These are phyloP conservation scores for Pseudopediastrum boryanum DNA, from an alignment of 139 green algal genomes.

Conservation along the genomic window DNA sequence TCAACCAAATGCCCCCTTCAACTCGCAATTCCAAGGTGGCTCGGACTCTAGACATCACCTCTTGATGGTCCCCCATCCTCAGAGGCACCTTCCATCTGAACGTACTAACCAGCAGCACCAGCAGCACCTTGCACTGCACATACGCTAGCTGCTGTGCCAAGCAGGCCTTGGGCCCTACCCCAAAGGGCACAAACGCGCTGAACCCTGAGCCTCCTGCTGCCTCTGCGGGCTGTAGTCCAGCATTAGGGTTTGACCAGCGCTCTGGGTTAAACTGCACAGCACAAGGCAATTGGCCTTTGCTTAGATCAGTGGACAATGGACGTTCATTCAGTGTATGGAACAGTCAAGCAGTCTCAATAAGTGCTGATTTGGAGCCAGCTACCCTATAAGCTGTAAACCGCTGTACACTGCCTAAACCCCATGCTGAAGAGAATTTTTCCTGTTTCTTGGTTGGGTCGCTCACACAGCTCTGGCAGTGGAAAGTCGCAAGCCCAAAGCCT, in stretches of 20 bases:
- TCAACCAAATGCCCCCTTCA: slow-evolving; percentile 24
- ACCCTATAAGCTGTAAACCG: background rate
- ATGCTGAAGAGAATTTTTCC: background rate
- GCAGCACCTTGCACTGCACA: slow-evolving; percentile 31
- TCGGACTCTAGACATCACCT: background rate
- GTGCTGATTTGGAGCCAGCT: background rate
- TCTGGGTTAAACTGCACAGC: slow-evolving; percentile 16
- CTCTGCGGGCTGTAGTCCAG: background rate
- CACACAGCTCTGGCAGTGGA: no score
- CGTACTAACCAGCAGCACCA: slow-evolving; percentile 25
- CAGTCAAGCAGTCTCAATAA: background rate
- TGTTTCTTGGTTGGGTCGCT: no score
- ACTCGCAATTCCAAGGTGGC: slow-evolving; percentile 29
- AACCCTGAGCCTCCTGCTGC: no score
- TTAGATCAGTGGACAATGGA: background rate
- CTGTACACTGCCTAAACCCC: background rate
- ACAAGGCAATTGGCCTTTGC: background rate
- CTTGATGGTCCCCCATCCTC: slow-evolving; percentile 5
- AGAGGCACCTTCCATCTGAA: slow-evolving; percentile 14
- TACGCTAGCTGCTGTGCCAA: slow-evolving; percentile 24
- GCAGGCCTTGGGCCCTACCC: slow-evolving; percentile 34
- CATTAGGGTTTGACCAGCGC: slow-evolving; percentile 18
- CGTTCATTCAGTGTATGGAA: background rate
- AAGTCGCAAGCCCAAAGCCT: no score
- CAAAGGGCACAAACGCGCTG: slow-evolving; percentile 30